These are phyloP conservation scores for Xylaria venustula DNA, from an alignment of 495 filamentous ascomycete genomes.

Conservation along the genomic window DNA sequence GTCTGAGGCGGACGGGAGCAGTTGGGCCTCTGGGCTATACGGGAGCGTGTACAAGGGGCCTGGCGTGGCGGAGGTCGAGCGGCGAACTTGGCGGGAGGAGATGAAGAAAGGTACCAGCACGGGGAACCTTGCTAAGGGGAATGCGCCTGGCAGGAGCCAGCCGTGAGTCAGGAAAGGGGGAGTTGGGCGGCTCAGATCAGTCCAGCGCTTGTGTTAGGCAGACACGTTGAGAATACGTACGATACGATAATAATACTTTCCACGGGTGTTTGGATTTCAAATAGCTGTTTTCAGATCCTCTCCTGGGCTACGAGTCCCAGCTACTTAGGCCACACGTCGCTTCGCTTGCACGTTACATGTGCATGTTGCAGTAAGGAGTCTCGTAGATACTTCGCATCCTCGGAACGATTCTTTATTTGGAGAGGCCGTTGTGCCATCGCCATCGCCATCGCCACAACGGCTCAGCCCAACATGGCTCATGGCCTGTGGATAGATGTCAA, in stretches of 20 bases:
- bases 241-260: neutral
- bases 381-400: neutral
- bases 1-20: slow-evolving; percentile 28
- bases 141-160: slow-evolving; percentile 23
- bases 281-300: neutral
- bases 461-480: neutral
- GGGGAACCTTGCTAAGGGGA: slow-evolving; percentile 22
- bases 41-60: slow-evolving; percentile 55
- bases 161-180: slow-evolving; percentile 7
- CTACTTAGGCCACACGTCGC: neutral
- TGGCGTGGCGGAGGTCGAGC: slow-evolving; percentile 44
- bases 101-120: slow-evolving; percentile 32
- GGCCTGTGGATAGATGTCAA: neutral
- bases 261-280: neutral
- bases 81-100: slow-evolving; percentile 50
- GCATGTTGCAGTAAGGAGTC: neutral
- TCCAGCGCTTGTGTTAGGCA: neutral
- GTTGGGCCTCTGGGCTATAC: slow-evolving; percentile 51
- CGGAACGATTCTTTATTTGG: neutral
- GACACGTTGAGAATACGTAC: neutral
- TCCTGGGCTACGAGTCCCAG: neutral
- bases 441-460: neutral
- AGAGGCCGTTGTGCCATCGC: neutral
- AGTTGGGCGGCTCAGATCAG: neutral
- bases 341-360: neutral